Evolutionary conservation across 768 basidiomycete species (phyloP).

Genomic region (Tephrocybe sp.): DNA sequence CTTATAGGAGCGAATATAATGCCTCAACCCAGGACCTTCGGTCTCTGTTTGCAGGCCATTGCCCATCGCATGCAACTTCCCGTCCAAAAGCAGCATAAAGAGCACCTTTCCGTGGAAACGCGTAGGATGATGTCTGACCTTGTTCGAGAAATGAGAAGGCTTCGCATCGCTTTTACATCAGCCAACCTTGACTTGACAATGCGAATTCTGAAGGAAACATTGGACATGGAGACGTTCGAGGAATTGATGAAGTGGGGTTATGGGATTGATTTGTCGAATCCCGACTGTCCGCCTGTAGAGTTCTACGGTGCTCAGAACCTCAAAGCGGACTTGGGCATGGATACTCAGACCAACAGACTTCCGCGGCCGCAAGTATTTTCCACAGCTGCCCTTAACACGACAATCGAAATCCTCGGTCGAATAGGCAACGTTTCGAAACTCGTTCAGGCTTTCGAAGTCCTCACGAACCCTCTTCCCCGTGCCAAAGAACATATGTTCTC

Average conservation of each 20-base stretch:
- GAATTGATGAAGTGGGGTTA: conserved; percentile 66
- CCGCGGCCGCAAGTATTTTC: conserved; percentile 49
- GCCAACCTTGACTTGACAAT: conserved; percentile 65
- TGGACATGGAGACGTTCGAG: conserved; percentile 57
- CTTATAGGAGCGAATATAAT: conserved; percentile 42
- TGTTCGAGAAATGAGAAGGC: conserved; percentile 56
- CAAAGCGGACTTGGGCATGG: conserved; percentile 8
- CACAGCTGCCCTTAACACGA: conserved; percentile 69
- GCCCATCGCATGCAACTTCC: conserved; percentile 68
- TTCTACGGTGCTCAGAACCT: conserved; percentile 22
- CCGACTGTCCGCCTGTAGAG: conserved; percentile 65
- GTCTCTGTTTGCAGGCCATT: conserved; percentile 66
- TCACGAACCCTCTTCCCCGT: conserved; percentile 68
- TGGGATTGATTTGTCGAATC: conserved; percentile 74
- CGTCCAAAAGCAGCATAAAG: conserved; percentile 36
- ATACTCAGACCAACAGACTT: not conserved
- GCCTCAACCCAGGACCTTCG: conserved; percentile 59
- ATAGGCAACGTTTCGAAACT: conserved; percentile 61
- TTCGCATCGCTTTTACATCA: conserved; percentile 50
- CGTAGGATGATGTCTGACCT: conserved; percentile 48
- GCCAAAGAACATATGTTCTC: conserved; percentile 46
- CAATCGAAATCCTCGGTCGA: conserved; percentile 68
- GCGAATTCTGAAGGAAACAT: conserved; percentile 67
- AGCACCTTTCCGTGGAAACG: conserved; percentile 39
- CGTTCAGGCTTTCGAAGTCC: conserved; percentile 75